phyloP scores from a whole-genome alignment of 805 yeast species.

The Wickerhamiella qilinensis region DNA sequence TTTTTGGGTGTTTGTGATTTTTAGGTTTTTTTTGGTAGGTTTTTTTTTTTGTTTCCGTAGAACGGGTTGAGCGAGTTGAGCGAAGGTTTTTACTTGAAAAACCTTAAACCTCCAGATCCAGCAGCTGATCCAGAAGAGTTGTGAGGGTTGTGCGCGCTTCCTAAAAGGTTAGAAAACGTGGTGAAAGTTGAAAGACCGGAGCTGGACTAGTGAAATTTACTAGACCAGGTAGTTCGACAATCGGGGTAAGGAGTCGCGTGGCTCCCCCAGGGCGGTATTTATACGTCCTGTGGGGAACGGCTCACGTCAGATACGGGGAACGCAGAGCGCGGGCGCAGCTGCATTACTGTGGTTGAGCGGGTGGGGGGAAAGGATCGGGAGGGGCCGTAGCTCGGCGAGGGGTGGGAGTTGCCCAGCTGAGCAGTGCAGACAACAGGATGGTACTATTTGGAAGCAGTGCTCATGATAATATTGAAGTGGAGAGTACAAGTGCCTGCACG shows the following conservation, averaged over 20 bases:
- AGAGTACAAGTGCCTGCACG: too few relatives aligned
- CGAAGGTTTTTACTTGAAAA: not conserved
- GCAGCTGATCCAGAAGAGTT: constrained; percentile 27
- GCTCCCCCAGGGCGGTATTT: too few relatives aligned
- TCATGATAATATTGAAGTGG: too few relatives aligned
- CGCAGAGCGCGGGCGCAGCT: too few relatives aligned
- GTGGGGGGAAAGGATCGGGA: too few relatives aligned
- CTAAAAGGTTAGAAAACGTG: constrained; percentile 28
- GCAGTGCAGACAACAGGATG: too few relatives aligned
- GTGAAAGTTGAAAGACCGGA: not conserved
- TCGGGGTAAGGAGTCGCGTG: not conserved
- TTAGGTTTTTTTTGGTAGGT: constrained; percentile 14
- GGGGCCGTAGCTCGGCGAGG: too few relatives aligned
- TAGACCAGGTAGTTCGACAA: not conserved
- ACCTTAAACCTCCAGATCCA: constrained; percentile 31
- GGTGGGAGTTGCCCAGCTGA: too few relatives aligned
- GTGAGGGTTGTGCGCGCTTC: constrained; percentile 29
- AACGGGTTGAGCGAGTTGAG: constrained; percentile 12
- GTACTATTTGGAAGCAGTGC: too few relatives aligned
- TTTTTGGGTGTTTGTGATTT: constrained; percentile 4
- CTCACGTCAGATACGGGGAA: too few relatives aligned
- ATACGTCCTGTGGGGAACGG: too few relatives aligned
- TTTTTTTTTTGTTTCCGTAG: constrained; percentile 21
- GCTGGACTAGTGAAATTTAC: not conserved
- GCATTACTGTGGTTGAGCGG: too few relatives aligned